Evolutionary conservation across 257 asterid genomes (phyloP), one percentile per base, ranked within the genome.

Genomic region (Jacaranda mimosifolia): DNA sequence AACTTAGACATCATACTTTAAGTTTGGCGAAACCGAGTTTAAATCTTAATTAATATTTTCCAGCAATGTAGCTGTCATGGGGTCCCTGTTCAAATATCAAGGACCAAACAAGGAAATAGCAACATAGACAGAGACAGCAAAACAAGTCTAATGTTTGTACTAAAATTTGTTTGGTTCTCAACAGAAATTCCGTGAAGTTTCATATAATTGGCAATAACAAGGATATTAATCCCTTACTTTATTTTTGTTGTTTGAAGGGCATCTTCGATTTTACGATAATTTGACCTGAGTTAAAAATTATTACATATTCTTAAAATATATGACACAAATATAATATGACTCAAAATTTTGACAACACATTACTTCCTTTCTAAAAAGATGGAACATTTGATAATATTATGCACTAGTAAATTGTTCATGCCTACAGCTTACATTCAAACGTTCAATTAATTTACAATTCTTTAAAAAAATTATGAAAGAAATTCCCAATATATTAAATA

Each of bases 81-180:
- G 3, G 2, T n/a, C n/a, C 14, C 57, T 79, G 73, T 64, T 74
- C 49, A 42, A 53, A 57, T 52, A 83, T 42, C 60, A 64, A 18
- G 81, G 77, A 74, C 70, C 51, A 64, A 40, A 69, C 48, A 60
- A 63, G 13, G 68, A 17, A 63, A 70, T 42, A 18, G 17, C 55
- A 43, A 66, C 60, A 40, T 57, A 36, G 80, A 64, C 17, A 52
- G 3, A 52, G 49, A 78, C 82, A 84, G 63, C 65, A 39, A 64
- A 81, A 74, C 77, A 45, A 51, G 71, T 70, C 72, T 62, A 78
- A 43, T 58, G 57, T 40, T 64, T 8, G 19, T 49, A 74, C 51
- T 15, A 49, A 74, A 74, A 42, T 26, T 77, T 74, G 68, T 42
- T 78, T 19, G 65, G n/a, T 9, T 6, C 40, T 58, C 21, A 58